Base-by-base conservation (phyloP, 2,329 filamentous ascomycete genomes). In the Fusarium annulatum region DNA sequence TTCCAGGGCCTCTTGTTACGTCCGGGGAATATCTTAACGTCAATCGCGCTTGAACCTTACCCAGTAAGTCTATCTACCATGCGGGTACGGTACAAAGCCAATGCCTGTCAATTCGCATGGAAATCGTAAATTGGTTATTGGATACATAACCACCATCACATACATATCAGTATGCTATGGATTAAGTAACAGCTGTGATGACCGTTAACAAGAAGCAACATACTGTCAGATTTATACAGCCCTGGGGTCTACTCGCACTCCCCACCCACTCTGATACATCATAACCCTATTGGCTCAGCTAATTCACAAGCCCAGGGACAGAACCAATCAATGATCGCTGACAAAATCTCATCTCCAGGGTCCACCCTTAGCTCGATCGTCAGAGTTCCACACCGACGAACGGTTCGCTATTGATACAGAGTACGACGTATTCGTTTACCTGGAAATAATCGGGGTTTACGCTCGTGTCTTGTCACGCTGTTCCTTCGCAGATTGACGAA, bases 371-470 rank as follows among this genome's bases (percentile, higher is more conserved):
- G 61, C 72, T 69, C 61, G 71, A 74, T 74, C 61, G 49, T 36
- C 55, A 33, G 15, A 49, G 52, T 49, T 53, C 63, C 68, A 58
- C 62, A 67, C 59, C 49, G 38, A 73, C 33, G 56, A 73, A 67
- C 66, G 38, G 43, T 68, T 70, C 30, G 19, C 43, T 48, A 23
- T 52, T 55, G 36, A 73, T 75, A 73, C 33, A 14, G 33, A 33
- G 11, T 33, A 33, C 72, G 73, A 65, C 73, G 73, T 75, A 75
- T 75, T 75, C 73, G 73, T 72, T 71, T 51, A 69, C 46, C 33
- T 69, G 67, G 67, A 43, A 74, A 74, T 65, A 74, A 42, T 36
- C 71, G 63, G 67, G 23, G 21, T 46, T 63, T 63, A 42, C 33
- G 7, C 33, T 41, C 3, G 8, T 23, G 23, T 45, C 18, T 9